These are phyloP conservation scores for Rehmannia glutinosa DNA, from an alignment of 257 asterid species.

Conservation along the genomic window DNA sequence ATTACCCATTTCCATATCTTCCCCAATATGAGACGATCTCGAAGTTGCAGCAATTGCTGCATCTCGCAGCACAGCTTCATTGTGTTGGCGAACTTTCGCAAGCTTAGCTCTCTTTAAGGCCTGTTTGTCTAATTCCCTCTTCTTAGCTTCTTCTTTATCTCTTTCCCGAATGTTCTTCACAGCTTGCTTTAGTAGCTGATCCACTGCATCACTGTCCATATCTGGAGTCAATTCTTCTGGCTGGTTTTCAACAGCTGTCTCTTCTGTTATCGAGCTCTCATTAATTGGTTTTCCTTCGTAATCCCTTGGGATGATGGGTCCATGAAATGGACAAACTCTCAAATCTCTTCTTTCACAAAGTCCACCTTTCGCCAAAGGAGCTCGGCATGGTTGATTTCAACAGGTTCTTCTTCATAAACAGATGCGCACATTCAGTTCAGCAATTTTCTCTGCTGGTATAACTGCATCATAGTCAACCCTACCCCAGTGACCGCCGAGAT, in stretches of 20 bases:
- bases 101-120: constrained; percentile 68
- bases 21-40: constrained; percentile 55
- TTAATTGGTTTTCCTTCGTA: constrained; percentile 66
- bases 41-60: constrained; percentile 84
- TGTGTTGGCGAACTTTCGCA: constrained; percentile 76
- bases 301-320: constrained; percentile 61
- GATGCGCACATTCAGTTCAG: constrained; percentile 73
- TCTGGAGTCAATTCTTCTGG: constrained; percentile 35
- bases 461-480: constrained; percentile 83
- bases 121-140: constrained; percentile 45
- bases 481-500: constrained; percentile 91
- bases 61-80: constrained; percentile 62
- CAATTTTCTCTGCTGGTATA: constrained; percentile 79
- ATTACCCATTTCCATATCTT: constrained; percentile 29
- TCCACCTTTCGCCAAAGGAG: constrained; percentile 71
- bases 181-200: constrained; percentile 63
- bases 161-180: constrained; percentile 65
- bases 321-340: constrained; percentile 85
- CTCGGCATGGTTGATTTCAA: constrained; percentile 77
- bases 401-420: constrained; percentile 56
- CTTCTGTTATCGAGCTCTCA: constrained; percentile 26
- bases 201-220: constrained; percentile 21
- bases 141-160: constrained; percentile 49
- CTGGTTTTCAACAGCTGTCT: constrained; percentile 16
- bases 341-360: constrained; percentile 80